These are phyloP conservation scores for Jamesozyma hellenica DNA, from an alignment of 805 yeast genomes.

Conservation along the genomic window DNA sequence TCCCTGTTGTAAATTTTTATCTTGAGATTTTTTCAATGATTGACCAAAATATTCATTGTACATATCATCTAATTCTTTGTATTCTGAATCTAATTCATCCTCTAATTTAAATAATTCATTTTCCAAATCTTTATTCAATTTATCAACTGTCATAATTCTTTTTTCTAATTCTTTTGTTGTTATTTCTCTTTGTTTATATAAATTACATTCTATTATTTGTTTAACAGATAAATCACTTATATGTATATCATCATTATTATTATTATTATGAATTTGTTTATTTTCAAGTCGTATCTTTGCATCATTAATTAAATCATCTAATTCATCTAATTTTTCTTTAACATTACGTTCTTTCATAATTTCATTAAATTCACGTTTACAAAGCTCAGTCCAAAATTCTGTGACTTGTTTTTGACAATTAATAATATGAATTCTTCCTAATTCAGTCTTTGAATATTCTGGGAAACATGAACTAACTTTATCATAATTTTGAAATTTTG, in stretches of 20 bases:
- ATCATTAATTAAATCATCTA: slow-evolving; percentile 32
- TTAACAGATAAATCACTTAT: slow-evolving; percentile 20
- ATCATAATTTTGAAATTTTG: slow-evolving; percentile 39
- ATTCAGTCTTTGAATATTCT: slow-evolving; percentile 35
- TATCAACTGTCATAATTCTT: slow-evolving; percentile 14
- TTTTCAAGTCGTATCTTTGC: slow-evolving; percentile 22
- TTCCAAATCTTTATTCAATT: slow-evolving; percentile 17
- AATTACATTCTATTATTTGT: slow-evolving; percentile 20
- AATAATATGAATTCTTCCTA: slow-evolving; percentile 37
- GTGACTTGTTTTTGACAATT: slow-evolving; percentile 44
- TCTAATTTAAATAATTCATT: slow-evolving; percentile 17
- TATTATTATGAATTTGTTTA: slow-evolving; percentile 1
- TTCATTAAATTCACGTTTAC: slow-evolving; percentile 43
- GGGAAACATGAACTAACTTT: slow-evolving; percentile 49
- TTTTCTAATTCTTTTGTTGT: slow-evolving; percentile 17
- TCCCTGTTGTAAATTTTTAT: slow-evolving; percentile 20
- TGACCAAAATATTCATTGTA: slow-evolving; percentile 22
- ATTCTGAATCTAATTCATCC: slow-evolving; percentile 15
- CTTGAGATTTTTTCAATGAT: slow-evolving; percentile 8
- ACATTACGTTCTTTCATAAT: slow-evolving; percentile 40
- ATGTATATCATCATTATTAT: slow-evolving; percentile 3
- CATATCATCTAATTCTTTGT: slow-evolving; percentile 12
- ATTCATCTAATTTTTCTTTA: slow-evolving; percentile 28
- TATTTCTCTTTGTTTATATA: slow-evolving; percentile 15
- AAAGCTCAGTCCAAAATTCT: slow-evolving; percentile 41